Evolutionary conservation across 257 asterid species (phyloP), one percentile per base, ranked within the genome.

Genomic region (Phtheirospermum japonicum): DNA sequence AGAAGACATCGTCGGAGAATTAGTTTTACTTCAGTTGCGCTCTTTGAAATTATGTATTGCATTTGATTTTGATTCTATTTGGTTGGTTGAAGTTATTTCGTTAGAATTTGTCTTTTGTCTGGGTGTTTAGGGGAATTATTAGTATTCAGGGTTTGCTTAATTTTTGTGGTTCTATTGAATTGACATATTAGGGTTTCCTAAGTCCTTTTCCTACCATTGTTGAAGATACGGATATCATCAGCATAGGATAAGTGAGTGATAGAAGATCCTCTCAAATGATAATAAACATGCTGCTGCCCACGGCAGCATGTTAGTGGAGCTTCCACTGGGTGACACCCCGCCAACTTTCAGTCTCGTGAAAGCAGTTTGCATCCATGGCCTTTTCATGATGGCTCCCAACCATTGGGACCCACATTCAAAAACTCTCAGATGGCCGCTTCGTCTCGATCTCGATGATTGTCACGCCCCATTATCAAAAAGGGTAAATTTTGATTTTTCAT

Each of bases 361-460:
- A 73, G 85, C 88, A 16, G 89, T 89, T 5, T 89, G 95, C 71
- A 89, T 94, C 80, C 88, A 87, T 59, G 97, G 97, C 1, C 64
- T 90, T 6, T 90, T 90, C 77, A 90, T 90, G 97, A 90, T 85
- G 94, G 91, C 97, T 32, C n/a, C n/a, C n/a, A n/a, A n/a, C n/a
- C n/a, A n/a, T n/a, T n/a, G n/a, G n/a, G n/a, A n/a, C n/a, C n/a
- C n/a, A n/a, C n/a, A n/a, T n/a, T n/a, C n/a, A n/a, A n/a, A n/a
- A n/a, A n/a, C n/a, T n/a, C n/a, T n/a, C n/a, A n/a, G n/a, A n/a
- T n/a, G n/a, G n/a, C n/a, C n/a, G n/a, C n/a, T n/a, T n/a, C n/a
- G n/a, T n/a, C n/a, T n/a, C n/a, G n/a, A n/a, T n/a, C n/a, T n/a
- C n/a, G n/a, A n/a, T n/a, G n/a, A n/a, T n/a, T n/a, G n/a, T n/a